Base-by-base conservation (phyloP, 352 stramenopile species). In the Pilasporangium apinafurcum region DNA sequence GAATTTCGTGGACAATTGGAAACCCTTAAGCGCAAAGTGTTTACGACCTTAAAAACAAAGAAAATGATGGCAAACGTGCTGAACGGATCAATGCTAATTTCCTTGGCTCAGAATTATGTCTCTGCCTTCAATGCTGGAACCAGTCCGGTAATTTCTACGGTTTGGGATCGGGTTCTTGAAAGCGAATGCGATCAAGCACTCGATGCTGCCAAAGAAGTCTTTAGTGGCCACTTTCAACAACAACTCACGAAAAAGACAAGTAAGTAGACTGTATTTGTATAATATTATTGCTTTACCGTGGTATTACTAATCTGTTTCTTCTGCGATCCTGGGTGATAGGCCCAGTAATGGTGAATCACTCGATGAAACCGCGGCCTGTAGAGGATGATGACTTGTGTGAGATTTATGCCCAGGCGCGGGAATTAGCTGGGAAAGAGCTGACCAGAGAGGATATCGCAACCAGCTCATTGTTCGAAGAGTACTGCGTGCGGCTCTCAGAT, bases 141-240 rank as follows among this genome's bases (percentile, higher is more conserved):
- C 2, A 79, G 68, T 24, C 83, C 84, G 0, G 79, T 88, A 13
- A 95, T 95, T 29, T 63, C 77, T 3, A 89, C 62, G 8, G 81
- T 83, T 3, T 95, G 83, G 78, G 77, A 90, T 13, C 79, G 78
- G 38, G 82, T 96, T 7, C 44, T 90, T 4, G 65, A 91, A 48
- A 66, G 56, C 12, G 76, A 89, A 40, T 90, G 66, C 22, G 65
- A 77, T 8, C 55, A 83, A 39, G 78, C 76, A 2, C 51, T 87
- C 8, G 75, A 89, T 5, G 47, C 36, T 3, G 78, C 72, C 3
- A 86, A 85, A 37, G 38, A 63, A 8, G 35, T 48, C 20, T 89
- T 89, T 33, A 51, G 50, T 9, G 31, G 40, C 6, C 26, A 27
- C 3, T 70, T 89, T 26, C 53, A 79, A 12, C 36, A 16, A 16